A percentile compares a stretch with the other conserved stretches of the same genome.
Conservation (phyloP, 768 basidiomycete genomes). For the Pisolithus tinctorius region DNA sequence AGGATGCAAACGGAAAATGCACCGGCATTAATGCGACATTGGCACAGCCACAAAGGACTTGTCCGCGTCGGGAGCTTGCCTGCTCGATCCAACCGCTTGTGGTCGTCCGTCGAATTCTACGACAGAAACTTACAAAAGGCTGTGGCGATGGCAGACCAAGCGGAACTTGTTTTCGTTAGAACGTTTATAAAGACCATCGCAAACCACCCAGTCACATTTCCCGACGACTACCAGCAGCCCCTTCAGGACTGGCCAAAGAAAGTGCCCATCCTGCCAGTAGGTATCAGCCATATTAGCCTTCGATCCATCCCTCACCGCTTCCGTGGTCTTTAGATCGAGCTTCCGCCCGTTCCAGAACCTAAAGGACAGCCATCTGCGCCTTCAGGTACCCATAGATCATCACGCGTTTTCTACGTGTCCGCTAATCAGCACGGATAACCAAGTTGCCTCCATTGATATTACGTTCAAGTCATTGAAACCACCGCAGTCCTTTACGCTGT, state of each 20-base stretch:
- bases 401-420: slow-evolving; percentile 1
- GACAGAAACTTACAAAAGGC: not conserved
- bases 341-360: slow-evolving; percentile 55
- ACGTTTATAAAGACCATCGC: slow-evolving; percentile 58
- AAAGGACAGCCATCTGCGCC: slow-evolving; percentile 29
- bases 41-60: slow-evolving; percentile 17
- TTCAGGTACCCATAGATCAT: slow-evolving; percentile 20
- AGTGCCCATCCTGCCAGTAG: slow-evolving; percentile 63
- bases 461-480: slow-evolving; percentile 94
- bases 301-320: slow-evolving; percentile 4
- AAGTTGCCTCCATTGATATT: slow-evolving; percentile 42
- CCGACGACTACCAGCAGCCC: slow-evolving; percentile 73
- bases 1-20: slow-evolving; percentile 2
- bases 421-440: slow-evolving; percentile 6
- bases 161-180: slow-evolving; percentile 57
- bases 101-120: not conserved
- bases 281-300: slow-evolving; percentile 13
- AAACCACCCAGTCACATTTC: slow-evolving; percentile 59
- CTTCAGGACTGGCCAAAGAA: slow-evolving; percentile 58
- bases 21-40: slow-evolving; percentile 9
- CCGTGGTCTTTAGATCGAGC: slow-evolving; percentile 38
- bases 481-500: slow-evolving; percentile 62
- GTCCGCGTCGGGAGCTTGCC: too few species aligned
- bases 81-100: too few species aligned
- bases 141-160: slow-evolving; percentile 45